Evolutionary conservation across 129 eudicot genomes (phyloP), one percentile per base, ranked within the genome.

Genomic region (Heracleum sosnowskyi): DNA sequence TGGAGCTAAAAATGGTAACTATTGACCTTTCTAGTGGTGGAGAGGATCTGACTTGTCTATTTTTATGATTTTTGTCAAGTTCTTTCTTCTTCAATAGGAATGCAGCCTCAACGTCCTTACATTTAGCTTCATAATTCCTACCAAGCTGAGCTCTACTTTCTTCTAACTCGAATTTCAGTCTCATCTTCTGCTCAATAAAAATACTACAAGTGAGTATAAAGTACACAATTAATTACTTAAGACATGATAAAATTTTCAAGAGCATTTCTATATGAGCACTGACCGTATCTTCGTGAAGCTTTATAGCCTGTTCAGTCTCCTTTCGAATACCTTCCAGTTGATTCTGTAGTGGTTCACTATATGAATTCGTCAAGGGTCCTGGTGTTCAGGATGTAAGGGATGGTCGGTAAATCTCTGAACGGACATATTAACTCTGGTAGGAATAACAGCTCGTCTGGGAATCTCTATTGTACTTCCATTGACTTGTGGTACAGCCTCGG

Each of bases 271-370:
- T 0, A 16, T 79, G 81, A 20, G 15, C 55, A 86, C 96, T 82
- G 16, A 93, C 98, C 79, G 34, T 77, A 16, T 84, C 82, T 37
- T 86, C 89, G 64, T 86, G 89, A 51, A 26, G 60, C 73, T 86
- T 85, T 57, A 53, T 53, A 73, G 76, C 71, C 41, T 78, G 78
- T 37, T 80, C 85, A 34, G 71, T 82, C 62, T 87, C 86, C 80
- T 81, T 89, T 44, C 76, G 75, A 49, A 93, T 71, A 53, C 86
- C 86, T n/a, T 89, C 93, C 75, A 86, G 18, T 82, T 91, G 97
- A 69, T 73, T 81, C 75, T 79, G 86, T 85, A 93, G 96, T 35
- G 98, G 97, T 35, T 91, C 90, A 75, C 83, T 47, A 31, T 77
- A 66, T 22, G 40, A 36, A 79, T 69, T 34, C 69, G 76, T 57